phyloP scores from a whole-genome alignment of 1,284 basidiomycete genomes.

The Schizophyllum amplum region DNA sequence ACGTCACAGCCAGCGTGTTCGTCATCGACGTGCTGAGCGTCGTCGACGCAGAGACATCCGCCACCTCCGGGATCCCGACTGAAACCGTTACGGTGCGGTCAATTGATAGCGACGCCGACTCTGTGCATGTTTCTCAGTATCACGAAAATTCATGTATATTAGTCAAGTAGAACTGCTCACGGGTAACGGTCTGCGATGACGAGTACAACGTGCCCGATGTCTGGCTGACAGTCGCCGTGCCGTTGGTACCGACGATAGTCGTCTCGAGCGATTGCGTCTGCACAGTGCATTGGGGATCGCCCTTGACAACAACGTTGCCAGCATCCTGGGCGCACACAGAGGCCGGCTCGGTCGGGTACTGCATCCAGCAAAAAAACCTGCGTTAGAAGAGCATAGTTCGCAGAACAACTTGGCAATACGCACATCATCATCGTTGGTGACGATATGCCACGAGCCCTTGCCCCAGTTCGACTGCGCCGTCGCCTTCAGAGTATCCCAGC shows the following conservation, averaged over 20 bases:
- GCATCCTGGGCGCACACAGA: constrained; percentile 6
- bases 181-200: constrained; percentile 3
- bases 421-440: constrained; percentile 12
- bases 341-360: constrained; percentile 10
- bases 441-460: constrained; percentile 10
- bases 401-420: neutral
- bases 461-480: constrained; percentile 9
- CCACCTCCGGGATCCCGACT: neutral
- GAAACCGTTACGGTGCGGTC: neutral
- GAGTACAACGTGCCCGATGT: neutral
- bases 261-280: neutral
- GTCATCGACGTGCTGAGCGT: constrained; percentile 1
- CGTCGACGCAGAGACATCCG: neutral
- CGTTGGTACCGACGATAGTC: neutral
- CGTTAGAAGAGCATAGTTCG: neutral
- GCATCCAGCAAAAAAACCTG: neutral
- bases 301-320: neutral
- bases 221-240: constrained; percentile 1
- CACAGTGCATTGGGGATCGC: neutral
- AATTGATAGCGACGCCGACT: neutral
- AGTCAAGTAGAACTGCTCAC: neutral
- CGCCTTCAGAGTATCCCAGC: constrained; percentile 7
- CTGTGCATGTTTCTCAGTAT: neutral
- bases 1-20: constrained; percentile 2
- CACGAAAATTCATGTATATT: neutral